Conservation (phyloP, 305 asterid genomes). For the Salvia sclarea region DNA sequence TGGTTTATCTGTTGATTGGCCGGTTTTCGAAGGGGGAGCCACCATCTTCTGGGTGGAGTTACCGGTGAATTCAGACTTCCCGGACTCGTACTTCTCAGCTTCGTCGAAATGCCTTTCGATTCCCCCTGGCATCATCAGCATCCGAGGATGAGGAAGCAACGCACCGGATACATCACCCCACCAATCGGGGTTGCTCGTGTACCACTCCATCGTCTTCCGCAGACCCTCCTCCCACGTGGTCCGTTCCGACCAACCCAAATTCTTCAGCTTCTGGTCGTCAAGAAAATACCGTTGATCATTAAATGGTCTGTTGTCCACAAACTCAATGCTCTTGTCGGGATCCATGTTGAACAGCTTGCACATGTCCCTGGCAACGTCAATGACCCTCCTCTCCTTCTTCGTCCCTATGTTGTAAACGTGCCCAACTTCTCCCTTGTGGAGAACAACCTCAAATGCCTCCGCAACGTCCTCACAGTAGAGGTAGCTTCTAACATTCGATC, state of each 20-base stretch:
- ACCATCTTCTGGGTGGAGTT: slow-evolving; percentile 48
- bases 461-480: slow-evolving; percentile 95
- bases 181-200: slow-evolving; percentile 76
- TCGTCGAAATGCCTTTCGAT: slow-evolving; percentile 63
- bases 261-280: slow-evolving; percentile 79
- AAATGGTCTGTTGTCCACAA: slow-evolving; percentile 86
- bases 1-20: slow-evolving; percentile 46
- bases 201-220: slow-evolving; percentile 86
- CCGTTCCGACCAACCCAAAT: slow-evolving; percentile 82
- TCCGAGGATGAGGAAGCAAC: slow-evolving; percentile 92
- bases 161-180: slow-evolving; percentile 98
- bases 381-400: slow-evolving; percentile 82
- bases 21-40: slow-evolving; percentile 48
- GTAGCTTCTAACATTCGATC: slow-evolving; percentile 85
- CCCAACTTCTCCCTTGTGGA: slow-evolving; percentile 91
- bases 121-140: slow-evolving; percentile 92
- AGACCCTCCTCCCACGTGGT: slow-evolving; percentile 88
- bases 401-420: slow-evolving; percentile 91
- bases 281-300: slow-evolving; percentile 91
- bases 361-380: slow-evolving; percentile 80
- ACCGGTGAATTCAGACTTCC: slow-evolving; percentile 46
- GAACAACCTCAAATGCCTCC: slow-evolving; percentile 85
- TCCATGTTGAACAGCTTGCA: slow-evolving; percentile 80
- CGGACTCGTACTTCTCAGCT: slow-evolving; percentile 61
- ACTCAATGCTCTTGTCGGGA: slow-evolving; percentile 66